Conservation (phyloP, 495 filamentous ascomycete genomes). For the Amphirosellinia nigrospora region DNA sequence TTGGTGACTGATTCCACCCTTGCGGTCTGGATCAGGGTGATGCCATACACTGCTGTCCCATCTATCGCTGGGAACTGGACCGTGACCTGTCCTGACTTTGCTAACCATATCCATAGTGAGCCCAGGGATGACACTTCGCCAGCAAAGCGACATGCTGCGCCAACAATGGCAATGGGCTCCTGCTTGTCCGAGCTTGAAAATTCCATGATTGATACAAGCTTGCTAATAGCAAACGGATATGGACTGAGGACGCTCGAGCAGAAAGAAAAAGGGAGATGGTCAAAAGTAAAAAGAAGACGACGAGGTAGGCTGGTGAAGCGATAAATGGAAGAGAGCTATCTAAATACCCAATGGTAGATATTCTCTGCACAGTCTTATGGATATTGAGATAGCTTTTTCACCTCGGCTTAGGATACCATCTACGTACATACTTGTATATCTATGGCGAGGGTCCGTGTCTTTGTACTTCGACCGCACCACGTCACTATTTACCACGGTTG, state of each 20-base stretch:
- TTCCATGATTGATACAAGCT: neutral
- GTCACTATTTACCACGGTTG: neutral
- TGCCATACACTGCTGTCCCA: conserved; percentile 68
- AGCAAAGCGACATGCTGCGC: conserved; percentile 52
- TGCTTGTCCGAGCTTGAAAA: neutral
- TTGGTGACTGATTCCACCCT: conserved; percentile 39
- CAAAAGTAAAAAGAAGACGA: neutral
- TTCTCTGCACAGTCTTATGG: no score
- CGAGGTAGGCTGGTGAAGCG: neutral
- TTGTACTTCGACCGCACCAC: neutral
- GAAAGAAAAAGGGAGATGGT: neutral
- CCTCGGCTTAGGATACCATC: neutral
- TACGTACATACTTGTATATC: neutral
- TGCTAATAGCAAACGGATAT: neutral
- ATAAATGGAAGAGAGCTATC: neutral
- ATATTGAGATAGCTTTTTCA: neutral
- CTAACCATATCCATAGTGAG: conserved; percentile 52
- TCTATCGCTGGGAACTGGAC: conserved; percentile 64
- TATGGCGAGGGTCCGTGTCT: neutral
- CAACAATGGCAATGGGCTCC: conserved; percentile 47
- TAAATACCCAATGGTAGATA: neutral
- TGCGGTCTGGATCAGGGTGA: conserved; percentile 59
- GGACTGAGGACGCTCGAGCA: neutral
- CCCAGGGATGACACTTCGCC: conserved; percentile 44
- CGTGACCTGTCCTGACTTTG: conserved; percentile 38